Evolutionary conservation across 2,329 filamentous ascomycete genomes (phyloP).

Genomic region (Hypomyces rosellus): DNA sequence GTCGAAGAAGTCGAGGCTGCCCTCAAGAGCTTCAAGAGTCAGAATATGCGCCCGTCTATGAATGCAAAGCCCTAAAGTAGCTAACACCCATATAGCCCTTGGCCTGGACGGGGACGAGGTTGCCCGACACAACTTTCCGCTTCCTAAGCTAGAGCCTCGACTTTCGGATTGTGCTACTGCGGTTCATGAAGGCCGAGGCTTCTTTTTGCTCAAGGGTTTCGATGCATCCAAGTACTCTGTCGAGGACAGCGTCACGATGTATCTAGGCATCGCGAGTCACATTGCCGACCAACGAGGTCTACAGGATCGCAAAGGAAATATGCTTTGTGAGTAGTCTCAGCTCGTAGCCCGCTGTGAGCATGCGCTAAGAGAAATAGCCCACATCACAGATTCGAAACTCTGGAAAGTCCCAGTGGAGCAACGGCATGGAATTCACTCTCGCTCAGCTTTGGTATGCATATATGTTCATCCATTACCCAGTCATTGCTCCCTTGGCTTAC

Average conservation of each 20-base stretch:
- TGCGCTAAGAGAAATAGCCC: constrained; percentile 28
- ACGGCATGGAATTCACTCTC: constrained; percentile 47
- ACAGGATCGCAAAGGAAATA: constrained; percentile 42
- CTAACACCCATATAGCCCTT: constrained; percentile 18
- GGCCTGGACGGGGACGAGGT: constrained; percentile 33
- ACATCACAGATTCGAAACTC: constrained; percentile 40
- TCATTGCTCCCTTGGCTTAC: constrained; percentile 1
- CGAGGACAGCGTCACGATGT: constrained; percentile 50
- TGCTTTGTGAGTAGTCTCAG: constrained; percentile 35
- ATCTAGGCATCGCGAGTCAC: constrained; percentile 50
- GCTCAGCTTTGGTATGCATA: constrained; percentile 33
- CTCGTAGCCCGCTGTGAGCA: neutral
- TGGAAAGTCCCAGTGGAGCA: constrained; percentile 38
- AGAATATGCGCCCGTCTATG: constrained; percentile 7
- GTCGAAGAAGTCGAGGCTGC: constrained; percentile 19
- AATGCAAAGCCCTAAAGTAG: constrained; percentile 18
- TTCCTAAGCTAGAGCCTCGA: constrained; percentile 29
- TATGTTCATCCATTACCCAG: constrained; percentile 1
- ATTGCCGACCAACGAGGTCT: constrained; percentile 48
- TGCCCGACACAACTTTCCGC: constrained; percentile 31
- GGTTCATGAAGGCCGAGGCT: constrained; percentile 39
- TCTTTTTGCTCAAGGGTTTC: constrained; percentile 50
- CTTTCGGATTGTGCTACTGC: constrained; percentile 29
- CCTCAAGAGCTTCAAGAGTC: constrained; percentile 21
- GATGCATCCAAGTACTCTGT: constrained; percentile 39